Conservation (phyloP, 805 yeast genomes). For the Millerozyma miso region DNA sequence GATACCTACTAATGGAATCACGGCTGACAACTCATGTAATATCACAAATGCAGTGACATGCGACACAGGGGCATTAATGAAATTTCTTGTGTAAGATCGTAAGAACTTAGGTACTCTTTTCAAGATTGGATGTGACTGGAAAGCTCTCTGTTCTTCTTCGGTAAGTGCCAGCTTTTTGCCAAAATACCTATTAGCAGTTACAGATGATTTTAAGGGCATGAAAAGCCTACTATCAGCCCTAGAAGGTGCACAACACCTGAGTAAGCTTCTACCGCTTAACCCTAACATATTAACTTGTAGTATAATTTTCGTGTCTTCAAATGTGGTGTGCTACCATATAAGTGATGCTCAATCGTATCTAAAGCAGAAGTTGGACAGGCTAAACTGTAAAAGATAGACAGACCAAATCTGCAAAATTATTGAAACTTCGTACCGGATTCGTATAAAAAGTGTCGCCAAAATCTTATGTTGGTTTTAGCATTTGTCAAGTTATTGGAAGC, state of each 20-base stretch:
- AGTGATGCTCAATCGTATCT: no score
- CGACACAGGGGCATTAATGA: slow-evolving; percentile 54
- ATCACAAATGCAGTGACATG: slow-evolving; percentile 62
- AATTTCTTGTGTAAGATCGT: slow-evolving; percentile 45
- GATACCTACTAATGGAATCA: slow-evolving; percentile 61
- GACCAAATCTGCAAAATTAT: not conserved
- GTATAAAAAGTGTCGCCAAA: not conserved
- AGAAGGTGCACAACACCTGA: no score
- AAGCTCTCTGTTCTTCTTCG: not conserved
- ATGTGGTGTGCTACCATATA: no score
- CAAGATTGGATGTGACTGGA: slow-evolving; percentile 14
- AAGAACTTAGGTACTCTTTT: slow-evolving; percentile 46
- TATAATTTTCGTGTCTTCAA: no score
- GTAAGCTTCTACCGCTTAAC: no score
- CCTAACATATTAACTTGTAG: no score
- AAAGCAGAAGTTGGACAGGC: no score
- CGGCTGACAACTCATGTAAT: slow-evolving; percentile 72
- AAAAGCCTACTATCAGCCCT: no score
- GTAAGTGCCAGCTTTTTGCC: not conserved
- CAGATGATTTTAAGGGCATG: not conserved
- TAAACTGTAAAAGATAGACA: not conserved
- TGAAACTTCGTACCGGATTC: not conserved
- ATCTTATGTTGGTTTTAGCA: no score
- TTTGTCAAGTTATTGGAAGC: no score
- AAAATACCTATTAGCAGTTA: not conserved